Evolutionary conservation across 805 yeast genomes (phyloP), one percentile per base, ranked within the genome.

Genomic region (Candida broadrunensis): DNA sequence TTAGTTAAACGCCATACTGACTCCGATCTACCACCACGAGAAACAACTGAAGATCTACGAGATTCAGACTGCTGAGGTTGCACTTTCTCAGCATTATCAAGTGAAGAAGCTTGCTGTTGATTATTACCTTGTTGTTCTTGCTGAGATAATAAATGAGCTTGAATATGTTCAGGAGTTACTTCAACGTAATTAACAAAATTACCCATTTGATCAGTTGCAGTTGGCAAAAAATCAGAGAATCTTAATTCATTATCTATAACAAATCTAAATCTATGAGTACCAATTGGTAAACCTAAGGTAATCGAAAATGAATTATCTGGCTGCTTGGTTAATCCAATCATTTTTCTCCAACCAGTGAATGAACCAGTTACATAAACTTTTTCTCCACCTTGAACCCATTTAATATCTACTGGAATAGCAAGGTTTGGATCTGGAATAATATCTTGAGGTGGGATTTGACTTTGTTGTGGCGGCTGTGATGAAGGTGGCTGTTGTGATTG

Each of bases 191-290:
- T 90, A 37, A 91, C 96, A 54, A 90, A 86, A 58, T 90, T 90
- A 36, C 98, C 98, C 82, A 89, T 85, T 47, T 90, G 95, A 63
- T 91, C 97, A 0, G 98, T 90, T 5, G 98, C 98, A 1, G 96
- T 89, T n/a, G 96, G 96, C 51, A 90, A 73, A 50, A 76, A 81
- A 61, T 89, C 95, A 29, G 93, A 83, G 58, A 88, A 88, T 46
- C 96, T 70, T 51, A 90, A 78, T 59, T 91, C 97, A 62, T 90
- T 89, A 56, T 90, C 97, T 33, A 90, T 93, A 43, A 91, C 95
- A 58, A 90, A 90, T 55, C 96, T 79, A 64, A 91, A 87, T 48
- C 97, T 73, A 63, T 90, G 97, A 0, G 96, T 90, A 8, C 97
- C 97, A 5, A 85, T 81, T 0, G 96, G 96, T 35, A 88, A 65